Percentiles rank a stretch among this genome's conserved stretches.
These are phyloP conservation scores for Colletotrichum acutatum DNA, from an alignment of 2,329 filamentous ascomycete species.

Conservation along the genomic window DNA sequence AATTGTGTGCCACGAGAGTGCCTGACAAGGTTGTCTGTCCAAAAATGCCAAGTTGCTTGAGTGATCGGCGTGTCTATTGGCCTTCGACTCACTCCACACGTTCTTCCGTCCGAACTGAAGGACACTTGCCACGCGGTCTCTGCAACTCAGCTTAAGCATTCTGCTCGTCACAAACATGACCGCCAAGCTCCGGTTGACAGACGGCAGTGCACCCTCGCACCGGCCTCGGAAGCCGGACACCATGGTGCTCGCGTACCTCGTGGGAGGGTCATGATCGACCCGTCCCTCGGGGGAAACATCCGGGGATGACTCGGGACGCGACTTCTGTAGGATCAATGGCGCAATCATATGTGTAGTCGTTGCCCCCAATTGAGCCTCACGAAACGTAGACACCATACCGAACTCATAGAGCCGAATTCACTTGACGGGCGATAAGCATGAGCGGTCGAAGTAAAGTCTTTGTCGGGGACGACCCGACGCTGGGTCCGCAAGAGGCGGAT, in stretches of 20 bases:
- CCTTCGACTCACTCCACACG: neutral
- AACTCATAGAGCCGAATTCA: no score
- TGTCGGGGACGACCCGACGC: slow-evolving; percentile 21
- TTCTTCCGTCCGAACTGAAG: neutral
- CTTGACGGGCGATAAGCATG: slow-evolving; percentile 4
- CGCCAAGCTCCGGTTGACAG: neutral
- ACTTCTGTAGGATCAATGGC: neutral
- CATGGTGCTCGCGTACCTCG: no score
- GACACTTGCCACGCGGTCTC: neutral
- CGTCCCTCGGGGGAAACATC: neutral
- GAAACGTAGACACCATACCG: no score
- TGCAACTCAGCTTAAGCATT: neutral
- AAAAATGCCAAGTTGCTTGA: neutral
- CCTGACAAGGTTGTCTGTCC: neutral
- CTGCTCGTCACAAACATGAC: neutral
- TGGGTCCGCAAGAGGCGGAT: neutral
- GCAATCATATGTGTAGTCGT: neutral
- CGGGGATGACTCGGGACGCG: neutral
- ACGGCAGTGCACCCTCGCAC: neutral
- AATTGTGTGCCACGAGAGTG: neutral
- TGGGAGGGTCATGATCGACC: neutral
- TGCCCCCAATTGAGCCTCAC: no score
- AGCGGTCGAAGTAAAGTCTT: neutral
- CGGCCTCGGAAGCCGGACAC: neutral
- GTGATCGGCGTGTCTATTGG: neutral